Conservation (phyloP, 176 grass and related monocot genomes). For the Juncus inflexus region DNA sequence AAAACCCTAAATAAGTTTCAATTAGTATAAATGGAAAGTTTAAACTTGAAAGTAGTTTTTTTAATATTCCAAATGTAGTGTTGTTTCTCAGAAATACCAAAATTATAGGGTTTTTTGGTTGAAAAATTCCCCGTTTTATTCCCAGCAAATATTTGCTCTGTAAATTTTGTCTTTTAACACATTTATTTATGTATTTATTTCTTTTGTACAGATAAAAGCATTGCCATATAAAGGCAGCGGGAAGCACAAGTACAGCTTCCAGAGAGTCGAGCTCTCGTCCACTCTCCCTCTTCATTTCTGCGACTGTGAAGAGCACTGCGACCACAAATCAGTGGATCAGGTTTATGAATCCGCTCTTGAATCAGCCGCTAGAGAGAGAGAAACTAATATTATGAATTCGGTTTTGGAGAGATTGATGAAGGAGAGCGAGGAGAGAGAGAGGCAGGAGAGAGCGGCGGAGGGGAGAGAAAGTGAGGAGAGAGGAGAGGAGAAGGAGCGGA, state of each 20-base stretch:
- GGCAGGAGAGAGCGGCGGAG: slow-evolving; percentile 20
- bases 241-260: slow-evolving; percentile 99
- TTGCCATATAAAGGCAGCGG: slow-evolving; percentile 86
- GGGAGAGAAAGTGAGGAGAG: not conserved
- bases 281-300: slow-evolving; percentile 87
- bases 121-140: too few species aligned
- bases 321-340: slow-evolving; percentile 51
- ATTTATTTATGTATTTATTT: slow-evolving; percentile 1
- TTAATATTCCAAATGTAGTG: too few species aligned
- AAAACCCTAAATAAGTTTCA: too few species aligned
- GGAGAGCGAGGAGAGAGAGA: slow-evolving; percentile 42
- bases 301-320: slow-evolving; percentile 94
- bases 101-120: too few species aligned
- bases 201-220: slow-evolving; percentile 50
- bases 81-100: too few species aligned
- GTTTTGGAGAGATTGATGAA: slow-evolving; percentile 81
- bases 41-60: too few species aligned
- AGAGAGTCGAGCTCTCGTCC: slow-evolving; percentile 63
- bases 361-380: slow-evolving; percentile 62
- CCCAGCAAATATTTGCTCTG: too few species aligned
- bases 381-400: slow-evolving; percentile 74
- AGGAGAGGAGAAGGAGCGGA: slow-evolving; percentile 55
- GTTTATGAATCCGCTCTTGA: slow-evolving; percentile 62
- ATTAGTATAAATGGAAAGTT: too few species aligned
- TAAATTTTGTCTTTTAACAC: not conserved